Conservation (phyloP, 352 stramenopile species). For the Globisporangium recalcitrans region DNA sequence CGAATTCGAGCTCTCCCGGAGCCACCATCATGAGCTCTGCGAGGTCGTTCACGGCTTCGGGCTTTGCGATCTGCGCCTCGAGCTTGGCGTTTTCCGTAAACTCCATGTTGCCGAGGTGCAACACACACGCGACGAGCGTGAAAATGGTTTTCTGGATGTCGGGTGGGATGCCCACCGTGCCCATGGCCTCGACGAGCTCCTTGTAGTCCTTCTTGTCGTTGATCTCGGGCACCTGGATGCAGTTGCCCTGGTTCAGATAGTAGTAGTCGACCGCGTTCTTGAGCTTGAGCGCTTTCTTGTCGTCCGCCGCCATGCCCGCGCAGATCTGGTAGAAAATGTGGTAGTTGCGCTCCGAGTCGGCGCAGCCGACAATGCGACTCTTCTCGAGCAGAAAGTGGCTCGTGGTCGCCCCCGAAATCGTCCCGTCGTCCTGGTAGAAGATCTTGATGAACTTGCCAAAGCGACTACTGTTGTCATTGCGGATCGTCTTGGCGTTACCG, state of each 20-base stretch:
- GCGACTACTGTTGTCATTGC: constrained; percentile 95
- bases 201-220: constrained; percentile 95
- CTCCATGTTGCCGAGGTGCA: constrained; percentile 97
- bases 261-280: constrained; percentile 87
- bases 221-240: constrained; percentile 89
- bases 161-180: constrained; percentile 82
- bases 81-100: constrained; percentile 86
- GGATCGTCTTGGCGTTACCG: constrained; percentile 92
- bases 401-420: constrained; percentile 89
- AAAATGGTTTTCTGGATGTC: constrained; percentile 94
- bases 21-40: constrained; percentile 86
- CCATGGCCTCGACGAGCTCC: constrained; percentile 90
- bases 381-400: constrained; percentile 99
- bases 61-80: constrained; percentile 61
- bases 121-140: constrained; percentile 92
- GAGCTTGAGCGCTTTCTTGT: constrained; percentile 77
- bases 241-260: constrained; percentile 93
- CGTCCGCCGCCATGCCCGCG: constrained; percentile 58
- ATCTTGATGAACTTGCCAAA: constrained; percentile 97
- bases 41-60: constrained; percentile 64
- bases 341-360: constrained; percentile 95
- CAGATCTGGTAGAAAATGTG: constrained; percentile 99
- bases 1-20: constrained; percentile 76
- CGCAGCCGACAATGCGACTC: constrained; percentile 93
- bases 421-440: constrained; percentile 88